Conservation (phyloP, 352 stramenopile species). For the Thraustochytrium striatum region DNA sequence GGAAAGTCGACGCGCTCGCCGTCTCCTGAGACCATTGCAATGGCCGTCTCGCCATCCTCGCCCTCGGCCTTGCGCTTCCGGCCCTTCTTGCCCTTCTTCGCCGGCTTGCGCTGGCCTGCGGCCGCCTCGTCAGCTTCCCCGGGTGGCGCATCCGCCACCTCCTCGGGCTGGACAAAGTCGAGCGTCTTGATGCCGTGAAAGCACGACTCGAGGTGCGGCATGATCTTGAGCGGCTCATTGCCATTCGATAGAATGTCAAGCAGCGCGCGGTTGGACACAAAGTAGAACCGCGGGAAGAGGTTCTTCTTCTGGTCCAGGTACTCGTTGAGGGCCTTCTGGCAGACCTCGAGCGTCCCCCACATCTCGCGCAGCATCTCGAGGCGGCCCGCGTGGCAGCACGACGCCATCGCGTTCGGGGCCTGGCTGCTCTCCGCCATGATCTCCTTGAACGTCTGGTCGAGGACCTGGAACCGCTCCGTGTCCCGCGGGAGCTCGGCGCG, state of each 20-base stretch:
- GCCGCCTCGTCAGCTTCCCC: too few relatives aligned
- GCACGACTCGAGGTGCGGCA: slow-evolving; percentile 94
- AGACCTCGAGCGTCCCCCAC: slow-evolving; percentile 94
- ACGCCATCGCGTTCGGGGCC: slow-evolving; percentile 93
- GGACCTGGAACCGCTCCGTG: slow-evolving; percentile 94
- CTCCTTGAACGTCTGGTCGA: slow-evolving; percentile 96
- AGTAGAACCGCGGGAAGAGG: slow-evolving; percentile 93
- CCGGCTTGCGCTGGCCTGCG: slow-evolving; percentile 49
- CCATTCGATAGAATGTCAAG: slow-evolving; percentile 98
- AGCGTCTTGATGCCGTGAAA: slow-evolving; percentile 93
- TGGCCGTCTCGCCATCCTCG: slow-evolving; percentile 8
- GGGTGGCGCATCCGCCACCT: not conserved
- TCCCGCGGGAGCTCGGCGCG: slow-evolving; percentile 96
- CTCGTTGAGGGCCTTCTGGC: slow-evolving; percentile 97
- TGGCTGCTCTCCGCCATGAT: slow-evolving; percentile 94
- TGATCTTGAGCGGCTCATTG: slow-evolving; percentile 94
- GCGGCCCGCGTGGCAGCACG: slow-evolving; percentile 70
- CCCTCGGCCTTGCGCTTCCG: slow-evolving; percentile 55
- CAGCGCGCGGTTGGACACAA: slow-evolving; percentile 99
- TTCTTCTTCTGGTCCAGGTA: slow-evolving; percentile 97
- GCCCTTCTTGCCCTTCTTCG: slow-evolving; percentile 28
- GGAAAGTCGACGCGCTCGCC: slow-evolving; percentile 93
- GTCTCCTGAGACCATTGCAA: slow-evolving; percentile 94
- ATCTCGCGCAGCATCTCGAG: slow-evolving; percentile 78
- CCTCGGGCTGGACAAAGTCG: slow-evolving; percentile 80